These are phyloP conservation scores for Mortierella alpina DNA, from an alignment of 192 early-diverging fungal species.

Conservation along the genomic window DNA sequence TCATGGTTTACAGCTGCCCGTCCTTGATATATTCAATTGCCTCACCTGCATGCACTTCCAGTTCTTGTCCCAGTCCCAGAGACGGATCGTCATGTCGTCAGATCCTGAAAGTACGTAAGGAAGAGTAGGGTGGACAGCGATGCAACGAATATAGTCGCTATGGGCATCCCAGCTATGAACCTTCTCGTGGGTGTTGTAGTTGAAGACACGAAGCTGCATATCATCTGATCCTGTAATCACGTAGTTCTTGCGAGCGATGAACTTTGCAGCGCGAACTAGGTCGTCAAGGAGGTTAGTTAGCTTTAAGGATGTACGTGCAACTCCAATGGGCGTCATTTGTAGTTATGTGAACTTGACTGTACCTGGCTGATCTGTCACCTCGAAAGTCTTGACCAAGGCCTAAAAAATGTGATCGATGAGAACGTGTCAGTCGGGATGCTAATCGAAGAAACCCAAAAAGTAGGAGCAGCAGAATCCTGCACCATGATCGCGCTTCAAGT, in stretches of 20 bases:
- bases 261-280: constrained; percentile 95
- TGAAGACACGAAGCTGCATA: constrained; percentile 97
- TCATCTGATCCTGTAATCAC: constrained; percentile 98
- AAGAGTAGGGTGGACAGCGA: constrained; percentile 96
- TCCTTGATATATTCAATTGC: constrained; percentile 64
- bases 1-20: constrained; percentile 73
- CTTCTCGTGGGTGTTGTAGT: constrained; percentile 99
- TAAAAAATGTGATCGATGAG: constrained; percentile 41
- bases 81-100: constrained; percentile 97
- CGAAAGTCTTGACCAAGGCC: constrained; percentile 96
- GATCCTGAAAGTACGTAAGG: constrained; percentile 93
- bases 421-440: background rate
- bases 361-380: constrained; percentile 94
- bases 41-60: constrained; percentile 95
- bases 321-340: background rate
- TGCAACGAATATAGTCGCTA: constrained; percentile 95
- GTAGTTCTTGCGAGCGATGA: constrained; percentile 98
- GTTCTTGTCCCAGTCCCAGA: constrained; percentile 99
- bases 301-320: too few species aligned
- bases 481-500: background rate
- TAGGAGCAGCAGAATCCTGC: background rate
- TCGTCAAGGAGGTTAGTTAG: too few species aligned
- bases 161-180: constrained; percentile 97
- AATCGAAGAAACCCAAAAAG: background rate
- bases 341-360: constrained; percentile 7